phyloP scores from a whole-genome alignment of 1,284 basidiomycete genomes.

The Cutaneotrichosporon mucoides region DNA sequence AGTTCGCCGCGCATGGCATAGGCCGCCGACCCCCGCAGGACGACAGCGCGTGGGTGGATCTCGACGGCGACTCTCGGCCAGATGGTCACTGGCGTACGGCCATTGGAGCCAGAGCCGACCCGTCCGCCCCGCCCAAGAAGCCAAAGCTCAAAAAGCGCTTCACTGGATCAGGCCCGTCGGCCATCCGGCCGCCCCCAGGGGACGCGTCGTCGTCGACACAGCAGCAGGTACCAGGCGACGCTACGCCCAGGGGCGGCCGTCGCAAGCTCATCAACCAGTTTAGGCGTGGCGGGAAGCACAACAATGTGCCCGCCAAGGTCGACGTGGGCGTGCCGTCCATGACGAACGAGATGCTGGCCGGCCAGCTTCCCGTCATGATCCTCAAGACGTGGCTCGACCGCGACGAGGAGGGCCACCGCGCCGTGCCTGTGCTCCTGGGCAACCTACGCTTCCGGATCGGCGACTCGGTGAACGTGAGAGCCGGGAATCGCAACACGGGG shows the following conservation, averaged over 20 bases:
- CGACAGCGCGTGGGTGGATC: background rate
- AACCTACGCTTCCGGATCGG: conserved; percentile 48
- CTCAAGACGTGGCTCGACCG: conserved; percentile 85
- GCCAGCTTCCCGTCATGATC: conserved; percentile 76
- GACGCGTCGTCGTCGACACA: background rate
- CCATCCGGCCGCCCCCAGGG: background rate
- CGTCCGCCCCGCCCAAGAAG: background rate
- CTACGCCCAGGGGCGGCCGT: background rate
- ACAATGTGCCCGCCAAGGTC: background rate
- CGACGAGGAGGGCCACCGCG: conserved; percentile 77
- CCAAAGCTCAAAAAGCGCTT: background rate
- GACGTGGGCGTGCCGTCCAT: conserved; percentile 59
- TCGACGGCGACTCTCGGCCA: background rate
- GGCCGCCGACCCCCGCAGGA: background rate
- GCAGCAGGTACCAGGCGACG: background rate
- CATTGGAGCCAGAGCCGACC: background rate
- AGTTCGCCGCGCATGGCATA: background rate
- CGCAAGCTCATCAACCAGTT: conserved; percentile 3
- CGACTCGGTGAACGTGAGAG: conserved; percentile 39
- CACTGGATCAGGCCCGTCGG: background rate
- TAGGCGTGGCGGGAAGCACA: background rate
- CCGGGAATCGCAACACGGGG: background rate
- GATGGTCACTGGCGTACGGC: conserved; percentile 1
- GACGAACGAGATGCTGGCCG: conserved; percentile 76
- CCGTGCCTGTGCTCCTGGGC: conserved; percentile 75